Evolutionary conservation across 495 filamentous ascomycete species (phyloP), one percentile per base, ranked within the genome.

Genomic region (Talaromyces wortmannii): DNA sequence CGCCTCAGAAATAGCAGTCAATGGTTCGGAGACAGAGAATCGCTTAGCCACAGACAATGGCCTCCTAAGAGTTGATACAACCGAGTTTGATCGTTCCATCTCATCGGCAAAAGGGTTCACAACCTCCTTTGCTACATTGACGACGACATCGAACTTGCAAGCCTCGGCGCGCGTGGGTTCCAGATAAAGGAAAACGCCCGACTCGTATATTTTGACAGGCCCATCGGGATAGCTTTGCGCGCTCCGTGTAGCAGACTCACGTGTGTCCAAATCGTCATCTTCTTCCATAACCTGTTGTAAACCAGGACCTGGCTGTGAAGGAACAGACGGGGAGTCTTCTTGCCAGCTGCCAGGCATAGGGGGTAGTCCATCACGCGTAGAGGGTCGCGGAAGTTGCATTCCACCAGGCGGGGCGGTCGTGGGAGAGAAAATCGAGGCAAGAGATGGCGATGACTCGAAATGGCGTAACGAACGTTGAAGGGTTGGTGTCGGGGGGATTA

Each of bases 121-220:
- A 4, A 98, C 94, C 71, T 98, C 94, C 60, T 90, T 89, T 2
- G 94, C 94, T 18, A 98, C 94, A 62, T 98, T 98, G 51, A 98
- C 82, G 33, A 98, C 83, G 4, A 97, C 86, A 64, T 97, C 94
- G 61, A 95, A 98, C 48, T 86, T 74, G 10, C 85, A 74, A 3
- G 92, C 92, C 63, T 96, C 89, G 50, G 92, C 85, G 0, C 83
- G 83, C 5, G 87, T 92, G 4, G 94, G 94, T 67, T 98, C 94
- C 43, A 95, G 71, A 58, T 95, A 98, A 0, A 98, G 76, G 61
- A 85, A 96, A 1, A 98, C 88, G n/a, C 87, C 84, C n/a, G 91
- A 85, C 45, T 91, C 86, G 58, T 97, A 95, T 30, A 98, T 96
- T 61, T 86, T 84, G 16, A 97, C 87, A 0, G 94, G 94, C 0